Percentiles rank a stretch among this genome's conserved stretches.
phyloP scores from a whole-genome alignment of 2,329 filamentous ascomycete species.

The Gnomoniopsis smithogilvyi region DNA sequence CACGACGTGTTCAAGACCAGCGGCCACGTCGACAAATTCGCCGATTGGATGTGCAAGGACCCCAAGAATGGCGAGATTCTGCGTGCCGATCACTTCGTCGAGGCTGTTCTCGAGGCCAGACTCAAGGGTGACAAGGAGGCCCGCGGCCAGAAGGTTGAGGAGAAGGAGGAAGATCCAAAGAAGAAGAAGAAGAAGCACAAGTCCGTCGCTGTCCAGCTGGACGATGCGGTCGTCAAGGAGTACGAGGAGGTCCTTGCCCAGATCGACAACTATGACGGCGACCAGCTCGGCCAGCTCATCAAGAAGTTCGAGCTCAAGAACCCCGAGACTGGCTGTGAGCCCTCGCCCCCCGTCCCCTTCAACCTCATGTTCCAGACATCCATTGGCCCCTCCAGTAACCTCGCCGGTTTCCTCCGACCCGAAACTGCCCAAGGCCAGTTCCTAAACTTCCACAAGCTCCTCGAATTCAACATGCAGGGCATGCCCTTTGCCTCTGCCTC shows the following conservation, averaged over 20 bases:
- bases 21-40: slow-evolving; percentile 96
- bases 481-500: slow-evolving; percentile 98
- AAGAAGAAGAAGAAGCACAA: slow-evolving; percentile 85
- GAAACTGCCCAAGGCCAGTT: slow-evolving; percentile 99
- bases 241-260: slow-evolving; percentile 88
- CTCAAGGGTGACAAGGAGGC: slow-evolving; percentile 91
- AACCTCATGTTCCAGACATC: slow-evolving; percentile 99
- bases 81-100: slow-evolving; percentile 92
- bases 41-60: slow-evolving; percentile 99
- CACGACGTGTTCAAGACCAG: slow-evolving; percentile 91
- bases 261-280: slow-evolving; percentile 93
- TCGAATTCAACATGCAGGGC: slow-evolving; percentile 90
- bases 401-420: slow-evolving; percentile 80
- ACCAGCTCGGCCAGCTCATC: slow-evolving; percentile 83
- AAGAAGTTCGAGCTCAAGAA: slow-evolving; percentile 89
- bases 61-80: slow-evolving; percentile 97
- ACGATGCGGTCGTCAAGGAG: slow-evolving; percentile 81
- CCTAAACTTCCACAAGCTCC: slow-evolving; percentile 91
- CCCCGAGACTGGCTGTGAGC: slow-evolving; percentile 72
- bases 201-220: slow-evolving; percentile 76
- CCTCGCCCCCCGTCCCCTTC: slow-evolving; percentile 82
- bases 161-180: slow-evolving; percentile 67
- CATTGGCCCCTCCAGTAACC: slow-evolving; percentile 88
- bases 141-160: slow-evolving; percentile 75
- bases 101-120: slow-evolving; percentile 84